Percentiles rank a stretch among this genome's conserved stretches.
Evolutionary conservation across 1,284 basidiomycete genomes (phyloP).

Genomic region (Ceratobasidium sp.): DNA sequence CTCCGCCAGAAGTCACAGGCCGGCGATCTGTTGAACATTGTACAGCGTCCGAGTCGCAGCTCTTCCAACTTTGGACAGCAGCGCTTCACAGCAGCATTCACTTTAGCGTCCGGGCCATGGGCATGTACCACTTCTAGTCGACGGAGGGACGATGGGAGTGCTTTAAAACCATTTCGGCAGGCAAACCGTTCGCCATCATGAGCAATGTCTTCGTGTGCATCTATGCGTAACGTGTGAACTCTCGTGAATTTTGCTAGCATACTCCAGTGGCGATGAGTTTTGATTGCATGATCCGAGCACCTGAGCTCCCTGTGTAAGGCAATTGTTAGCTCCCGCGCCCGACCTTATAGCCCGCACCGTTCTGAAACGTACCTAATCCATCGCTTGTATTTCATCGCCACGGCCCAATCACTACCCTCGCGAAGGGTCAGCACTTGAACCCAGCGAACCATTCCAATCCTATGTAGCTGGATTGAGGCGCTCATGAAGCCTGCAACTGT

Average conservation of each 20-base stretch:
- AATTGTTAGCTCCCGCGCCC: background rate
- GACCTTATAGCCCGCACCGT: background rate
- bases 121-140: constrained; percentile 10
- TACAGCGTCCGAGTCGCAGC: constrained; percentile 28
- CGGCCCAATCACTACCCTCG: background rate
- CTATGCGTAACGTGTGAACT: constrained; percentile 6
- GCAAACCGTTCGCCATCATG: background rate
- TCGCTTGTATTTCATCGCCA: background rate
- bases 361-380: constrained; percentile 1
- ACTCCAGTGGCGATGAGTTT: too few relatives aligned
- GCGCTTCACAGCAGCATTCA: constrained; percentile 20
- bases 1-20: constrained; percentile 23
- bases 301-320: constrained; percentile 4
- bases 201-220: constrained; percentile 3
- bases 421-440: background rate
- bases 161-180: constrained; percentile 1
- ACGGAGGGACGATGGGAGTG: constrained; percentile 12
- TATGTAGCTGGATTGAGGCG: constrained; percentile 6
- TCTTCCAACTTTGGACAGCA: constrained; percentile 16
- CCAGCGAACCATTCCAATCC: constrained; percentile 27
- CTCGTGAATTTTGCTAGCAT: background rate
- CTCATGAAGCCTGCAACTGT: constrained; percentile 8
- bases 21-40: constrained; percentile 24
- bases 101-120: constrained; percentile 22
- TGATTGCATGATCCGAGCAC: background rate